A percentile compares a stretch with the other conserved stretches of the same genome.
Conservation (phyloP, 2,329 filamentous ascomycete species). For the Talaromyces verruculosus region DNA sequence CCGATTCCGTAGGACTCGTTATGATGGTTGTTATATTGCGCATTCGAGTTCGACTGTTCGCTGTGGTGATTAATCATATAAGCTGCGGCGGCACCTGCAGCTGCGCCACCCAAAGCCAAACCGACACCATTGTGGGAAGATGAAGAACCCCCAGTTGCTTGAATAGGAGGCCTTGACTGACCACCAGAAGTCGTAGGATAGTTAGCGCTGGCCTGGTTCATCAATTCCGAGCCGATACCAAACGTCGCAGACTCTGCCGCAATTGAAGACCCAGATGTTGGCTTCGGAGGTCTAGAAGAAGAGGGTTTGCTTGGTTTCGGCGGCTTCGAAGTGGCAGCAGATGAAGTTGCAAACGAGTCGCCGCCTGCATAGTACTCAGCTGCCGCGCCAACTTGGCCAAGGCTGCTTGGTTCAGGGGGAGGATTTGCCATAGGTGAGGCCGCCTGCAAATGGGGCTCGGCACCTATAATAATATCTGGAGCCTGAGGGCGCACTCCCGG, state of each 20-base stretch:
- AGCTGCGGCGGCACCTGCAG: slow-evolving; percentile 44
- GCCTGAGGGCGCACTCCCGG: slow-evolving; percentile 58
- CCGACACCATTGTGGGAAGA: slow-evolving; percentile 35
- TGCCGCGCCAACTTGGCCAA: slow-evolving; percentile 50
- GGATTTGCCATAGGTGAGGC: slow-evolving; percentile 54
- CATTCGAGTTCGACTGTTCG: slow-evolving; percentile 31
- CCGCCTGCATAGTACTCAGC: slow-evolving; percentile 55
- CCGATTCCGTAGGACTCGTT: slow-evolving; percentile 16
- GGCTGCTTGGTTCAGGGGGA: slow-evolving; percentile 58
- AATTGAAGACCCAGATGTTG: slow-evolving; percentile 13
- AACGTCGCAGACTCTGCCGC: slow-evolving; percentile 40
- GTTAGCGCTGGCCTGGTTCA: slow-evolving; percentile 26
- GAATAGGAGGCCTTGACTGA: slow-evolving; percentile 26
- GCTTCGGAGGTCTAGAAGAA: slow-evolving; percentile 14
- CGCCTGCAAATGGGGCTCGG: slow-evolving; percentile 57
- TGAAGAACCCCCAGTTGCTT: slow-evolving; percentile 25
- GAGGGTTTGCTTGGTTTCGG: slow-evolving; percentile 33
- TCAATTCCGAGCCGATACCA: slow-evolving; percentile 41
- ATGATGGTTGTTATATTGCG: slow-evolving; percentile 15
- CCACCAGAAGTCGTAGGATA: slow-evolving; percentile 25
- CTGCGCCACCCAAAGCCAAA: slow-evolving; percentile 39
- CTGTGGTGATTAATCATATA: slow-evolving; percentile 42
- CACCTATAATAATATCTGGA: slow-evolving; percentile 55
- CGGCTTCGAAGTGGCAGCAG: slow-evolving; percentile 29
- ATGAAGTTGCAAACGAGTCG: slow-evolving; percentile 16